phyloP scores from a whole-genome alignment of 73 alveolate species.

The Tetrahymena thermophila region DNA sequence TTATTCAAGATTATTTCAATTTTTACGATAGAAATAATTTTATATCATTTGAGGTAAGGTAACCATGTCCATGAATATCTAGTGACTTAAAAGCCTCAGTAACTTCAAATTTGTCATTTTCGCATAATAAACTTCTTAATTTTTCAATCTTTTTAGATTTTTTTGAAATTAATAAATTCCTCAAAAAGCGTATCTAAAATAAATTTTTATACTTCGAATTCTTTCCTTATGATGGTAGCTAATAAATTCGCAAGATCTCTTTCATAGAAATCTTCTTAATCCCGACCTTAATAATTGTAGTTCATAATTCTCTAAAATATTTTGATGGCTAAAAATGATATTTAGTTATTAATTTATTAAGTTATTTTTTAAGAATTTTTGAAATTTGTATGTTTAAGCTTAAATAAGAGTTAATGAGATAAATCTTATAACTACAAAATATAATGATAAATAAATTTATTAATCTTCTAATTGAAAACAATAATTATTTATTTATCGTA shows the following conservation, averaged over 20 bases:
- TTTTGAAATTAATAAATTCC: background rate
- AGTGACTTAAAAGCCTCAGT: background rate
- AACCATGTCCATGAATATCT: background rate
- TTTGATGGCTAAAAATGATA: background rate
- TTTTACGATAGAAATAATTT: background rate
- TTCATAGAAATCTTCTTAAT: background rate
- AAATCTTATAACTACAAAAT: background rate
- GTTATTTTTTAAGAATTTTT: background rate
- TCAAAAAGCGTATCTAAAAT: too few relatives aligned
- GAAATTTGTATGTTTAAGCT: background rate
- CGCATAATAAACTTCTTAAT: background rate
- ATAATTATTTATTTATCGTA: background rate
- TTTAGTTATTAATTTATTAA: background rate
- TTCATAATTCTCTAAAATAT: background rate
- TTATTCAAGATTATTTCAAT: background rate
- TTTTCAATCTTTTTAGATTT: background rate
- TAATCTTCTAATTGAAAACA: background rate
- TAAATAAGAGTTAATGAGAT: background rate
- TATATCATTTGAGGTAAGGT: background rate
- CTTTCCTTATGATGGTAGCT: background rate
- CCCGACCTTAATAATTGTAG: background rate
- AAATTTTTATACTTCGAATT: background rate
- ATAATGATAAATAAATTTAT: background rate
- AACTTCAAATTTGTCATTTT: background rate
- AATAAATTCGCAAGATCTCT: background rate